A percentile compares a stretch with the other conserved stretches of the same genome.
Conservation (phyloP, 2,329 filamentous ascomycete species). For the Colletotrichum tamarilloi region DNA sequence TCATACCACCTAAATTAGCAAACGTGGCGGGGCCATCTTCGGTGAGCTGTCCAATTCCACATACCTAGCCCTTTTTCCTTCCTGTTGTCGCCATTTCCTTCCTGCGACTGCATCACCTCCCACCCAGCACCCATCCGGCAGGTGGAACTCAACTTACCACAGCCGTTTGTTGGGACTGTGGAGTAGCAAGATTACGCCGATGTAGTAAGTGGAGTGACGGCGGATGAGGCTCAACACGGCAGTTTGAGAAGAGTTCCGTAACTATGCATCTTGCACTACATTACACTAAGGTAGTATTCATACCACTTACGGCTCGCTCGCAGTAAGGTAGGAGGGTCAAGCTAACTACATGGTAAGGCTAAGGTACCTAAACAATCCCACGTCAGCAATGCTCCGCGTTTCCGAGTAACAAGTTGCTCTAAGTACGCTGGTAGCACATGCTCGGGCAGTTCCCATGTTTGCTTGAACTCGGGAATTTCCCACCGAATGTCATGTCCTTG, state of each 20-base stretch:
- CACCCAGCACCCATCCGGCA: background rate
- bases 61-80: background rate
- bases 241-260: background rate
- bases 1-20: background rate
- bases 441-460: background rate
- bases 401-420: background rate
- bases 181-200: background rate
- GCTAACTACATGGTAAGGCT: background rate
- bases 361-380: background rate
- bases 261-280: too few relatives aligned
- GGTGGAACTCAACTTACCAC: background rate
- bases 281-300: too few relatives aligned
- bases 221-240: slow-evolving; percentile 6
- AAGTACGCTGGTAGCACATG: background rate
- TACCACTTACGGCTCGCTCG: too few relatives aligned
- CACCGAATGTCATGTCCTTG: background rate
- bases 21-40: background rate
- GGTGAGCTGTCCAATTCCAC: background rate
- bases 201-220: background rate
- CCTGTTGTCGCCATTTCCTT: background rate
- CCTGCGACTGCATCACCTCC: background rate
- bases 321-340: background rate
- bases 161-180: background rate
- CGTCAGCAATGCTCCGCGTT: background rate
- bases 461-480: background rate